Conservation (phyloP, 2,329 filamentous ascomycete species). For the Fusarium mexicanum region DNA sequence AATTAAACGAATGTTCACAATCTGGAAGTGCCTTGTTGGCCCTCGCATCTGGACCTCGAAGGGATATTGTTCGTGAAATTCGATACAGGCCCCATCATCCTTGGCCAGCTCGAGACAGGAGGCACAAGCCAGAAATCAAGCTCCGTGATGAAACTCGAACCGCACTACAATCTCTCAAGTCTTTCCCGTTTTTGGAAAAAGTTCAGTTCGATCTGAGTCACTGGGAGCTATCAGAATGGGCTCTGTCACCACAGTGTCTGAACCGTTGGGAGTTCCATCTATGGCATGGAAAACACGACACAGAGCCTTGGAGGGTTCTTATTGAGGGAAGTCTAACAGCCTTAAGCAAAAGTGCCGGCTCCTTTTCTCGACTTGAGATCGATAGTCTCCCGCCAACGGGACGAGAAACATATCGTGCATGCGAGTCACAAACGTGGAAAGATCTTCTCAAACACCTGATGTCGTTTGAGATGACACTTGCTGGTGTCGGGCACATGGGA, state of each 20-base stretch:
- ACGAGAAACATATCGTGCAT: neutral
- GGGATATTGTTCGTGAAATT: neutral
- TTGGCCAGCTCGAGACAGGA: neutral
- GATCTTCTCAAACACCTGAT: neutral
- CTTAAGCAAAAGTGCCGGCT: neutral
- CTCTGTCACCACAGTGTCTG: neutral
- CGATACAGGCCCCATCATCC: neutral
- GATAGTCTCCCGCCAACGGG: neutral
- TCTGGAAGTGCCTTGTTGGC: neutral
- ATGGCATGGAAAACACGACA: neutral
- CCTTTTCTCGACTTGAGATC: neutral
- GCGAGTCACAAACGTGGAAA: neutral
- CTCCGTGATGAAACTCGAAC: neutral
- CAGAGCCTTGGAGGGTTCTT: conserved; percentile 1
- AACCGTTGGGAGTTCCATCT: neutral
- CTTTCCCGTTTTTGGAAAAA: neutral
- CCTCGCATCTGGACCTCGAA: neutral
- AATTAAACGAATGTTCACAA: neutral
- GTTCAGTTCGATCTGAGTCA: neutral
- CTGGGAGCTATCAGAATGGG: neutral
- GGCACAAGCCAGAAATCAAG: neutral
- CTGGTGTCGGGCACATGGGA: neutral
- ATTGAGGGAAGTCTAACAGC: neutral
- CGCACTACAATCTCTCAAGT: neutral
- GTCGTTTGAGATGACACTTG: neutral